phyloP scores from a whole-genome alignment of 2,329 filamentous ascomycete genomes.

The Penicillium sp. region DNA sequence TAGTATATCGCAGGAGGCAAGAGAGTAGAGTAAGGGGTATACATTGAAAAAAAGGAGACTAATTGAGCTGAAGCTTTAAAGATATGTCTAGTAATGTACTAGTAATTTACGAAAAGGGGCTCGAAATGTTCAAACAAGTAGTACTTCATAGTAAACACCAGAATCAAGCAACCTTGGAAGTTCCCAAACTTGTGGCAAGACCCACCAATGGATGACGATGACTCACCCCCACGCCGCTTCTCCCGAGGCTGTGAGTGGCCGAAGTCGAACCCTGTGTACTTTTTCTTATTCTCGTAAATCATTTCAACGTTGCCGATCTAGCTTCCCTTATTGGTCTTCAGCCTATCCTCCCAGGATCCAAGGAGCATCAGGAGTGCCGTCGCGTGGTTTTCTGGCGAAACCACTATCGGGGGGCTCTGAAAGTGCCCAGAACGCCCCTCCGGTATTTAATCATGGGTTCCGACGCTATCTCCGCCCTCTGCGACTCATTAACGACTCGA shows the following conservation, averaged over 20 bases:
- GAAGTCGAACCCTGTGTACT: slow-evolving; percentile 13
- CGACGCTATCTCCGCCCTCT: slow-evolving; percentile 11
- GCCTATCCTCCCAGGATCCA: slow-evolving; percentile 7
- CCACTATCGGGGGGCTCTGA: slow-evolving; percentile 7
- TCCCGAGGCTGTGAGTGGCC: slow-evolving; percentile 19
- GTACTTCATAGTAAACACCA: neutral
- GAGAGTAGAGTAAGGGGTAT: neutral
- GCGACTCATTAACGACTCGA: slow-evolving; percentile 12
- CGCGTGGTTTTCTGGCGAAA: slow-evolving; percentile 14
- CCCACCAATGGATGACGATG: slow-evolving; percentile 2
- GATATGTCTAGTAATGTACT: neutral
- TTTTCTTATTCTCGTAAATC: slow-evolving; percentile 7
- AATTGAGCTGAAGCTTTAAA: neutral
- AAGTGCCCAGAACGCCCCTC: slow-evolving; percentile 10
- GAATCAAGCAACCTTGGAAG: neutral
- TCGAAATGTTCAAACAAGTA: neutral
- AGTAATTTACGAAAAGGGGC: neutral
- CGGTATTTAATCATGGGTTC: slow-evolving; percentile 21
- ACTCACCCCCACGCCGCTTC: slow-evolving; percentile 23
- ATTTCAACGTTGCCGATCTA: slow-evolving; percentile 22
- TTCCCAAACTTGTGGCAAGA: neutral
- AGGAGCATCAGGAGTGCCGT: slow-evolving; percentile 14
- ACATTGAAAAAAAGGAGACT: neutral
- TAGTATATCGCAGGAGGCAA: neutral
- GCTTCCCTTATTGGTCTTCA: slow-evolving; percentile 17